Evolutionary conservation across 192 early-diverging fungal species (phyloP), one percentile per base, ranked within the genome.

Genomic region (Coemansia pectinata): DNA sequence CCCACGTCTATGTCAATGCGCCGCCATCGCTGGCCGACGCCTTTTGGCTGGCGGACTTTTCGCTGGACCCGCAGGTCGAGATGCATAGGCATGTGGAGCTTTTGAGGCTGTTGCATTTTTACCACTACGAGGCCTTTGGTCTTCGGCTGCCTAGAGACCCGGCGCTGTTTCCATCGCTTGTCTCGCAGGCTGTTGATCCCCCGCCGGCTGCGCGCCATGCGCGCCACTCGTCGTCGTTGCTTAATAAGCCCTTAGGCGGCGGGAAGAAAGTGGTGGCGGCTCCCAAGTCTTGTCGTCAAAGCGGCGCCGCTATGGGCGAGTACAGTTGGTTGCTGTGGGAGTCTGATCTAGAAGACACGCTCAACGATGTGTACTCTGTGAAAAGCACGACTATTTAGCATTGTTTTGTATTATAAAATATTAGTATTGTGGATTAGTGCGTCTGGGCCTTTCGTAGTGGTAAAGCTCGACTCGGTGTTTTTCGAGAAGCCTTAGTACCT

Each of bases 1-100:
- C 69, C 1, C 67, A 65, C 11, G 80, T 83, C n/a, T 83, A 72
- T 42, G 41, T 72, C 15, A 70, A 63, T 25, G 80, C 72, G 21
- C 71, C 65, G 38, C 67, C 67, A 6, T 29, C 58, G 10, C 23
- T 83, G 11, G 19, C 34, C 2, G 80, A 83, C 10, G 50, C 72
- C 25, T 74, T 71, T 23, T 83, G 80, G 80, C 70, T 83, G 27
- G 64, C 72, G 0, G 80, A 83, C 12, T 74, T 65, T 60, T 62
- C 66, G 15, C 45, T 83, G 15, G 75, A 83, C 45, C 80, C 80
- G 55, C 71, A 77, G 57, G 66, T 83, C 66, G 80, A 83, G 60
- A 83, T 83, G 80, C 80, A 83, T 38, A 60, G 80, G 12, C 80
- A 83, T 67, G 80, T 83, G 0, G 80, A 83, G 69, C 75, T 83